These are phyloP conservation scores for Candida endomychidarum DNA, from an alignment of 805 yeast genomes.

Conservation along the genomic window DNA sequence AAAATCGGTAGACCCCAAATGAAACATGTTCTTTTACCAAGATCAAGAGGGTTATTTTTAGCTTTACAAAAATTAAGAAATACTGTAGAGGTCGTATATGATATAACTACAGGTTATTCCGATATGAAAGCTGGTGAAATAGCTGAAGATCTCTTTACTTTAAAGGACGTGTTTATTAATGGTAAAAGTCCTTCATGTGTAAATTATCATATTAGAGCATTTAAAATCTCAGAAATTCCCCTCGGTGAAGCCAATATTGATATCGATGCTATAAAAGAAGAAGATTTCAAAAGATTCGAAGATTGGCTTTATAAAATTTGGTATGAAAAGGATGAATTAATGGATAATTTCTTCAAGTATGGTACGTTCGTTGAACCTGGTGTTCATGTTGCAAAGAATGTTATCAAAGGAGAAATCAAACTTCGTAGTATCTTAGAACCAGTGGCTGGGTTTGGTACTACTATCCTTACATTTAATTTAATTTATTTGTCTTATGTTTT, in stretches of 20 bases:
- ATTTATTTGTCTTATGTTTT: constrained; percentile 6
- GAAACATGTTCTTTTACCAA: constrained; percentile 75
- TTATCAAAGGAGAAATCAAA: constrained; percentile 18
- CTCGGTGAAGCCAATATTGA: constrained; percentile 37
- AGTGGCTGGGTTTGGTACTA: constrained; percentile 8
- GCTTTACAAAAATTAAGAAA: constrained; percentile 55
- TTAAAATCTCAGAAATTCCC: constrained; percentile 63
- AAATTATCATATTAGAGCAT: constrained; percentile 62
- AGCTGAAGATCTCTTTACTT: constrained; percentile 76
- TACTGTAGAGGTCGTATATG: constrained; percentile 64
- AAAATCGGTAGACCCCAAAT: constrained; percentile 50
- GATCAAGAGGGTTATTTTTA: constrained; percentile 74
- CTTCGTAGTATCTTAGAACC: constrained; percentile 20
- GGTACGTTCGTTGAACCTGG: constrained; percentile 48
- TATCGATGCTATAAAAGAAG: constrained; percentile 44
- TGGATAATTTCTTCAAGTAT: constrained; percentile 58
- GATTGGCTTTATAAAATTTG: constrained; percentile 75
- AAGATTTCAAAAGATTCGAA: constrained; percentile 53
- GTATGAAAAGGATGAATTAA: constrained; percentile 71
- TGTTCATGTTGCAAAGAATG: constrained; percentile 9
- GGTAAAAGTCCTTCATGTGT: constrained; percentile 74
- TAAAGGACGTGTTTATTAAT: constrained; percentile 58
- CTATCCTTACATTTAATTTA: constrained; percentile 13
- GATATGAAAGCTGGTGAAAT: constrained; percentile 62
- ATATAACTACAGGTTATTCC: constrained; percentile 78